A percentile compares a stretch with the other conserved stretches of the same genome.
These are phyloP conservation scores for Fistulinella prunicolor DNA, from an alignment of 768 basidiomycete species.

Conservation along the genomic window DNA sequence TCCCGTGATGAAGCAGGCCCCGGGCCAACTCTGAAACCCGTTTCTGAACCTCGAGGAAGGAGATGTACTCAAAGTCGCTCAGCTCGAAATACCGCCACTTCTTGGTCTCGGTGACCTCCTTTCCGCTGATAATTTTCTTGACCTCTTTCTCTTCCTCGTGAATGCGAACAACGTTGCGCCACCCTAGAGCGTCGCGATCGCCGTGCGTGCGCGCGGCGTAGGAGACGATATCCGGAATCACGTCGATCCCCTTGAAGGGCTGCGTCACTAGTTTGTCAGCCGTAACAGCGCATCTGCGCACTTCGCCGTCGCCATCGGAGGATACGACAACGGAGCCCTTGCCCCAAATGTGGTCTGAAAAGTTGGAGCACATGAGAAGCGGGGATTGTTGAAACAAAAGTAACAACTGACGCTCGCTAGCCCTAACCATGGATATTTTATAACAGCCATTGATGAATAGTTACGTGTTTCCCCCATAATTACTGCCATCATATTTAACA, in stretches of 20 bases:
- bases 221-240: conserved; percentile 73
- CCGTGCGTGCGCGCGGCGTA: conserved; percentile 77
- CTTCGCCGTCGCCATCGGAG: conserved; percentile 50
- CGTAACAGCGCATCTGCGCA: conserved; percentile 55
- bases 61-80: conserved; percentile 82
- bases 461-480: too few relatives aligned
- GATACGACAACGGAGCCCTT: conserved; percentile 63
- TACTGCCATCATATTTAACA: too few relatives aligned
- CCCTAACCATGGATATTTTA: too few relatives aligned
- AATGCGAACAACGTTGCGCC: conserved; percentile 65
- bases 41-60: conserved; percentile 68
- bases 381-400: too few relatives aligned
- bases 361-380: conserved; percentile 8
- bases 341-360: conserved; percentile 43
- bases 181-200: conserved; percentile 71
- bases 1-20: conserved; percentile 70
- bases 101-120: conserved; percentile 84
- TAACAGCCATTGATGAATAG: too few relatives aligned
- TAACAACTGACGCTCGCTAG: too few relatives aligned
- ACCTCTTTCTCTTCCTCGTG: conserved; percentile 90
- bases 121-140: conserved; percentile 77
- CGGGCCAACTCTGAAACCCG: conserved; percentile 62
- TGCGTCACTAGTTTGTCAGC: conserved; percentile 57
- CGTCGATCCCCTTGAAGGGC: conserved; percentile 75
- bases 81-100: conserved; percentile 95